A percentile compares a stretch with the other conserved stretches of the same genome.
Conservation (phyloP, 441 rosid genomes). For the Capsella rubella region DNA sequence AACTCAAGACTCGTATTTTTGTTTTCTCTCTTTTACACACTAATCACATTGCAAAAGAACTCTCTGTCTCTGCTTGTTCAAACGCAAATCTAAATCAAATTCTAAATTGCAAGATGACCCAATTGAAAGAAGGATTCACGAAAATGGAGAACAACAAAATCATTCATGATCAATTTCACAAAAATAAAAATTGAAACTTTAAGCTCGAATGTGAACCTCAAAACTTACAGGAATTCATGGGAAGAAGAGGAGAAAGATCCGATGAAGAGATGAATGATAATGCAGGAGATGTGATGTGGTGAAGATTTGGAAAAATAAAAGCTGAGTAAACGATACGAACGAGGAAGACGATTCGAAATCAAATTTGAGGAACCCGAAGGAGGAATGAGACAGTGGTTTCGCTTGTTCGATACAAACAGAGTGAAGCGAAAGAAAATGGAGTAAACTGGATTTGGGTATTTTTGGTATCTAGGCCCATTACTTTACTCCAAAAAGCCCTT, state of each 20-base stretch:
- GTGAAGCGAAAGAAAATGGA: background rate
- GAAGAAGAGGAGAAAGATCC: background rate
- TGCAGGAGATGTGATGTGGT: background rate
- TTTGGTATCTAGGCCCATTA: background rate
- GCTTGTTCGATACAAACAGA: constrained; percentile 39
- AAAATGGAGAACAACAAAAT: background rate
- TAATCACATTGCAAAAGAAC: background rate
- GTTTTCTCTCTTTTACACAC: background rate
- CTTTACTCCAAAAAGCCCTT: background rate
- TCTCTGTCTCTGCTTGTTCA: background rate
- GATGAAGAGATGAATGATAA: background rate
- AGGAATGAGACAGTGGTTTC: constrained; percentile 6
- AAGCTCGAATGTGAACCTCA: background rate
- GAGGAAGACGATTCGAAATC: constrained; percentile 36
- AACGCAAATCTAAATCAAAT: background rate
- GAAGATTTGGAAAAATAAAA: background rate
- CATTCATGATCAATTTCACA: background rate
- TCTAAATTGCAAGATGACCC: background rate
- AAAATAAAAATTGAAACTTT: background rate
- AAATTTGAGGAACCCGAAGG: constrained; percentile 5
- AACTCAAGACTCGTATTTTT: background rate
- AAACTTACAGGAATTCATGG: constrained; percentile 42
- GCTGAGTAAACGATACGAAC: constrained; percentile 26
- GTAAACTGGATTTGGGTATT: constrained; percentile 1
- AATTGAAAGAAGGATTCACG: background rate